These are phyloP conservation scores for Xylariaceae sp. DNA, from an alignment of 2,329 filamentous ascomycete genomes.

Conservation along the genomic window DNA sequence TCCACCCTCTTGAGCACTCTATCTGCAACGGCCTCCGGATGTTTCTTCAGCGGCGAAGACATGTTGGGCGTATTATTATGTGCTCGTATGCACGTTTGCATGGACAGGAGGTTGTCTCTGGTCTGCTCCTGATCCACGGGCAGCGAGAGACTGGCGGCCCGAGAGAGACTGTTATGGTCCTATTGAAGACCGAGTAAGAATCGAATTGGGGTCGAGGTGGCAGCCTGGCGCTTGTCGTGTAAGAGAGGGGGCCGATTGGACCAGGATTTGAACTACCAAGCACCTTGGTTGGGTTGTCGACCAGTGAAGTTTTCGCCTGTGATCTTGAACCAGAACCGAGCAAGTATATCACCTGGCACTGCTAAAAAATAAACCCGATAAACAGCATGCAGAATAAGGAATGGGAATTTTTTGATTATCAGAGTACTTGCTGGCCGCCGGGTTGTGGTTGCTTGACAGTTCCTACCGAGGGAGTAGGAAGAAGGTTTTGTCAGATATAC, in stretches of 20 bases:
- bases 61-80: constrained; percentile 33
- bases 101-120: constrained; percentile 22
- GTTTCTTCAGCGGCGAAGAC: constrained; percentile 58
- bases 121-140: too few species aligned
- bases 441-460: constrained; percentile 6
- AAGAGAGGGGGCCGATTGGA: constrained; percentile 20
- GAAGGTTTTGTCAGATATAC: constrained; percentile 14
- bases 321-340: too few species aligned
- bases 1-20: constrained; percentile 67
- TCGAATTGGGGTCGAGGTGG: constrained; percentile 28
- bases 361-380: too few species aligned
- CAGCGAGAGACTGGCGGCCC: constrained; percentile 7
- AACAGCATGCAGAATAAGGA: constrained; percentile 2
- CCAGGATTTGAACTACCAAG: constrained; percentile 17
- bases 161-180: neutral
- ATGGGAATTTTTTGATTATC: too few species aligned
- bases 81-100: constrained; percentile 15
- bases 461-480: constrained; percentile 17
- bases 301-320: neutral
- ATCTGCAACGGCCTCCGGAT: constrained; percentile 60
- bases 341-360: too few species aligned
- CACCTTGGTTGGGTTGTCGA: constrained; percentile 10
- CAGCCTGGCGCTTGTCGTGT: constrained; percentile 28
- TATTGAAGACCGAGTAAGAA: constrained; percentile 1
- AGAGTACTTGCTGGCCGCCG: too few species aligned